phyloP scores from a whole-genome alignment of 2,329 filamentous ascomycete genomes.

The Pestalotiopsis sp. region DNA sequence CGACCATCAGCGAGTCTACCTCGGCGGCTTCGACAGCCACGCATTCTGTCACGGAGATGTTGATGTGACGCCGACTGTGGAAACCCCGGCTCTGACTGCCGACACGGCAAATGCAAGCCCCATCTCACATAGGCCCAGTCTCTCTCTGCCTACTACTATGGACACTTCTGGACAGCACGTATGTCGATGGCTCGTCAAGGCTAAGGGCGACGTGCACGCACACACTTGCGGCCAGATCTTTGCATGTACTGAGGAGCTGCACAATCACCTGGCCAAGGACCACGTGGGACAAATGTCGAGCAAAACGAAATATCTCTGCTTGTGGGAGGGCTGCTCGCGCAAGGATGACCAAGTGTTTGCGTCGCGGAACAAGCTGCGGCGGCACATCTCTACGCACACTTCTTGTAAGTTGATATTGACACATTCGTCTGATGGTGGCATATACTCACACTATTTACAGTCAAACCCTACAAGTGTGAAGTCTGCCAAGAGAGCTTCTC shows the following conservation, averaged over 20 bases:
- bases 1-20: constrained; percentile 14
- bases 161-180: constrained; percentile 10
- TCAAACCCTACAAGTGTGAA: constrained; percentile 58
- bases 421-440: not conserved
- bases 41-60: constrained; percentile 12
- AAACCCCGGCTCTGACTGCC: constrained; percentile 7
- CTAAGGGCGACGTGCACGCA: constrained; percentile 8
- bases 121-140: constrained; percentile 7
- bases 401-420: constrained; percentile 18
- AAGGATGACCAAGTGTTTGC: constrained; percentile 25
- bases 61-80: constrained; percentile 7
- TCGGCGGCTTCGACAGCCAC: constrained; percentile 17
- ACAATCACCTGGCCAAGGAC: constrained; percentile 25
- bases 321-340: constrained; percentile 30
- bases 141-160: not conserved
- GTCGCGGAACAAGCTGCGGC: constrained; percentile 31
- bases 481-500: constrained; percentile 61
- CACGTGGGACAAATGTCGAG: constrained; percentile 24
- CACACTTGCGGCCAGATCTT: constrained; percentile 25
- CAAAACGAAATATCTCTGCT: constrained; percentile 29
- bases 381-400: constrained; percentile 35
- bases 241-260: constrained; percentile 20
- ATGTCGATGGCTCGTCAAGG: constrained; percentile 26
- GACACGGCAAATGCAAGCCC: not conserved
- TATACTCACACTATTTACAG: constrained; percentile 36